A percentile compares a stretch with the other conserved stretches of the same genome.
These are phyloP conservation scores for Rhododendron molle DNA, from an alignment of 148 eudicot species.

Conservation along the genomic window DNA sequence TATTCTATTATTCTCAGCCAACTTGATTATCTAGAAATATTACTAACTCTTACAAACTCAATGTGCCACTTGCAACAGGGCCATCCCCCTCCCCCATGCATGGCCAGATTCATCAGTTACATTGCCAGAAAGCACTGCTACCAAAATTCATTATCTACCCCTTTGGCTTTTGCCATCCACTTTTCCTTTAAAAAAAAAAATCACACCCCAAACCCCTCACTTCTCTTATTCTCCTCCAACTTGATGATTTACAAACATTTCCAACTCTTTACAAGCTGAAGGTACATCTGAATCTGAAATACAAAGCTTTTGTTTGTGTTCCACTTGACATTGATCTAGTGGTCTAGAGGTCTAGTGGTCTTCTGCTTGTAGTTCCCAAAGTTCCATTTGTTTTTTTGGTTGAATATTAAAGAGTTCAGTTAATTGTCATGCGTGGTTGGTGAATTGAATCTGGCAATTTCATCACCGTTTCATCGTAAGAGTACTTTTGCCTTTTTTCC, in stretches of 20 bases:
- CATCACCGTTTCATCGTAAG: background rate
- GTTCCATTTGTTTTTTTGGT: background rate
- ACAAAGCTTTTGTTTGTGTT: background rate
- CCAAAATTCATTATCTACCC: background rate
- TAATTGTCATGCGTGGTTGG: background rate
- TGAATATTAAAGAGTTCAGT: background rate
- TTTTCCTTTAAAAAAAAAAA: background rate
- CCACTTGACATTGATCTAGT: background rate
- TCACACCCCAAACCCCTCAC: background rate
- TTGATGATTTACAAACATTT: background rate
- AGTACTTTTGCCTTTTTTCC: too few species aligned
- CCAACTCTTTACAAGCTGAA: background rate
- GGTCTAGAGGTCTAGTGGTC: background rate
- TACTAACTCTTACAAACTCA: background rate
- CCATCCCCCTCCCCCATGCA: background rate
- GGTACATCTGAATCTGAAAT: background rate
- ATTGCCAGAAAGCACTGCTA: background rate
- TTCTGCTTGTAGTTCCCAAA: background rate
- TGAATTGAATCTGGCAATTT: background rate
- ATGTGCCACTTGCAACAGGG: background rate
- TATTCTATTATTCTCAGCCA: background rate
- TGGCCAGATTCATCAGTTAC: background rate
- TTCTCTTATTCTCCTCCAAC: background rate
- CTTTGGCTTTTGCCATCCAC: background rate
- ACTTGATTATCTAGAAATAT: background rate